Conservation (phyloP, 73 alveolate genomes). For the Paramecium primaurelia region DNA sequence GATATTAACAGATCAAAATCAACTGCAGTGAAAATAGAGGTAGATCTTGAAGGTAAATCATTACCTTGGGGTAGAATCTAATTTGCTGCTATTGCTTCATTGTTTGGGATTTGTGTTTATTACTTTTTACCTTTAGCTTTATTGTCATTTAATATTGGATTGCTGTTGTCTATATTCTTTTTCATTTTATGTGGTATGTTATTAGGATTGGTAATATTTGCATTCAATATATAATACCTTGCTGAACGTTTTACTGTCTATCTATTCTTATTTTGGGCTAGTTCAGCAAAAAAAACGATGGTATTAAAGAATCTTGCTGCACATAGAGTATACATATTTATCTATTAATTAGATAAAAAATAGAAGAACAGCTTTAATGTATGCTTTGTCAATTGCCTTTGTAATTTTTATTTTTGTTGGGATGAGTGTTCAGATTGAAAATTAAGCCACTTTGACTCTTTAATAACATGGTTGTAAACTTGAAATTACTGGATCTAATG, state of each 20-base stretch:
- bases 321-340: conserved; percentile 66
- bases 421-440: conserved; percentile 74
- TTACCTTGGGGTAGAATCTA: conserved; percentile 54
- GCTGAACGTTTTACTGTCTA: conserved; percentile 77
- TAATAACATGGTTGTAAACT: conserved; percentile 56
- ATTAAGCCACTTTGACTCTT: conserved; percentile 63
- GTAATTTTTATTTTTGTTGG: conserved; percentile 85
- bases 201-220: conserved; percentile 88
- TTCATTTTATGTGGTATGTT: conserved; percentile 91
- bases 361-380: conserved; percentile 92
- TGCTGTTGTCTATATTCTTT: conserved; percentile 89
- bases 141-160: conserved; percentile 81
- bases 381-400: conserved; percentile 87
- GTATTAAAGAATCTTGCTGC: conserved; percentile 93
- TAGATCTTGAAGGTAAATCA: conserved; percentile 40
- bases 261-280: conserved; percentile 80
- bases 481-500: background rate
- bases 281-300: conserved; percentile 77
- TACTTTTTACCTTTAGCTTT: conserved; percentile 94
- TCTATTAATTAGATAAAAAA: conserved; percentile 62
- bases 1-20: conserved; percentile 72
- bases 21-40: conserved; percentile 66
- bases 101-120: conserved; percentile 94
- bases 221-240: conserved; percentile 81
- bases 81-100: conserved; percentile 88